phyloP scores from a whole-genome alignment of 2,329 filamentous ascomycete species.

The Colletotrichum sp. region DNA sequence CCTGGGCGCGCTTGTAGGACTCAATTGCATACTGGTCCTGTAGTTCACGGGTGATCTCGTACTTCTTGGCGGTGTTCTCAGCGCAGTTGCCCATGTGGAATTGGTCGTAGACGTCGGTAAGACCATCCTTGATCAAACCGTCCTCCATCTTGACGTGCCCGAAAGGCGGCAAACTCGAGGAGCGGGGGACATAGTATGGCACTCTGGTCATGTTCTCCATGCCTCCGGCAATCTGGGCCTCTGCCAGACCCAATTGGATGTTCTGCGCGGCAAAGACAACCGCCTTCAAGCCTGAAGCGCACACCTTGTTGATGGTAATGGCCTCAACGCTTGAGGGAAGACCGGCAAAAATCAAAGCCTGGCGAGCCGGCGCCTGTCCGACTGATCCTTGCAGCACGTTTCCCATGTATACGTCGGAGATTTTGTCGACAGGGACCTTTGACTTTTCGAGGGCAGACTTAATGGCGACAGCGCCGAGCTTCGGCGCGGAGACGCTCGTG shows the following conservation, averaged over 20 bases:
- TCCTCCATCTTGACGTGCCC: constrained; percentile 89
- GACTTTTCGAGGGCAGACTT: constrained; percentile 90
- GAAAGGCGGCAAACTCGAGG: constrained; percentile 83
- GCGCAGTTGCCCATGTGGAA: constrained; percentile 99
- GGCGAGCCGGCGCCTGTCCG: constrained; percentile 90
- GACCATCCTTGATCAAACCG: constrained; percentile 89
- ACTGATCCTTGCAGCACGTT: constrained; percentile 86
- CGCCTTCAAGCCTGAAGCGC: constrained; percentile 92
- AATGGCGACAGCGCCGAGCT: constrained; percentile 89
- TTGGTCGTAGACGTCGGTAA: constrained; percentile 96
- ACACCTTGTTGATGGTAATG: constrained; percentile 97
- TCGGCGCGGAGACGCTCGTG: constrained; percentile 80
- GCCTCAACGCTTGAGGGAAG: constrained; percentile 83
- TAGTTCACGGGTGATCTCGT: constrained; percentile 78
- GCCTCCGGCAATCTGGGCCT: constrained; percentile 89
- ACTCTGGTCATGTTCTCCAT: constrained; percentile 99
- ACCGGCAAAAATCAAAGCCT: constrained; percentile 88
- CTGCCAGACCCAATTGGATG: constrained; percentile 88
- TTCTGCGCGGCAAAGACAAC: constrained; percentile 91
- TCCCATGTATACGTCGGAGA: constrained; percentile 96
- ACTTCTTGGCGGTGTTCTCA: constrained; percentile 91
- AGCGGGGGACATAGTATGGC: constrained; percentile 86
- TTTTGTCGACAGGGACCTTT: constrained; percentile 77
- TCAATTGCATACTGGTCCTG: constrained; percentile 92
- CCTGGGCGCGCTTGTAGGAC: constrained; percentile 88